These are phyloP conservation scores for Gossypium stocksii DNA, from an alignment of 345 rosid species.

Conservation along the genomic window DNA sequence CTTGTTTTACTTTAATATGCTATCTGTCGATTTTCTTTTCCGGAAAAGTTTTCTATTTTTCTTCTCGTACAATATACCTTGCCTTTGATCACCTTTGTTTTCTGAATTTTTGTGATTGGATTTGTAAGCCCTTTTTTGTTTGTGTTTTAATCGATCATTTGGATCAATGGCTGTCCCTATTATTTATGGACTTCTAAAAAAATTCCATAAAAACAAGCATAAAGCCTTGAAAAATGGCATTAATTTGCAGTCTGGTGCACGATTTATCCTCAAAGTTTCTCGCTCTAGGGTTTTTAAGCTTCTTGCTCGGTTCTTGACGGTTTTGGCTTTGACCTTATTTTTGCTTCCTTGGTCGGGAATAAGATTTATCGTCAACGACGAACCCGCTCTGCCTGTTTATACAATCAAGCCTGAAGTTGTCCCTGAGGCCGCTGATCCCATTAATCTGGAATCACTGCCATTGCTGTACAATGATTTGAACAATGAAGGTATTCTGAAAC, in stretches of 20 bases:
- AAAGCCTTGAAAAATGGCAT: conserved; percentile 4
- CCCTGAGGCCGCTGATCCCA: neutral
- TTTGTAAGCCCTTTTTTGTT: neutral
- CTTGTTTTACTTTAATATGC: neutral
- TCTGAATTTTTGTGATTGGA: neutral
- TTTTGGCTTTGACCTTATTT: conserved; percentile 42
- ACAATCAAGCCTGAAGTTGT: conserved; percentile 15
- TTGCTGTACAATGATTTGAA: conserved; percentile 44
- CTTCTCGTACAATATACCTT: neutral
- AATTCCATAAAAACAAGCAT: conserved; percentile 27
- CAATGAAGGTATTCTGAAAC: conserved; percentile 50
- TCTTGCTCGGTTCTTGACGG: conserved; percentile 30
- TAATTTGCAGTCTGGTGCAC: conserved; percentile 7
- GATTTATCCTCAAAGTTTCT: conserved; percentile 39
- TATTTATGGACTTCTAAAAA: conserved; percentile 32
- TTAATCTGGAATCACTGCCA: conserved; percentile 27
- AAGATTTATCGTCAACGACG: conserved; percentile 12
- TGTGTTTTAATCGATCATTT: neutral
- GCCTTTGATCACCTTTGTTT: too few species aligned
- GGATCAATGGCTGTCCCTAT: conserved; percentile 35
- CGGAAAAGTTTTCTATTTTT: neutral
- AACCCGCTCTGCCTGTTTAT: conserved; percentile 6
- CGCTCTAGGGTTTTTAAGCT: conserved; percentile 30
- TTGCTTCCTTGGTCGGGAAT: conserved; percentile 33
- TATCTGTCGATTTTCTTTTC: too few species aligned